A percentile compares a stretch with the other conserved stretches of the same genome.
These are phyloP conservation scores for Scleroderma citrinum DNA, from an alignment of 768 basidiomycete species.

Conservation along the genomic window DNA sequence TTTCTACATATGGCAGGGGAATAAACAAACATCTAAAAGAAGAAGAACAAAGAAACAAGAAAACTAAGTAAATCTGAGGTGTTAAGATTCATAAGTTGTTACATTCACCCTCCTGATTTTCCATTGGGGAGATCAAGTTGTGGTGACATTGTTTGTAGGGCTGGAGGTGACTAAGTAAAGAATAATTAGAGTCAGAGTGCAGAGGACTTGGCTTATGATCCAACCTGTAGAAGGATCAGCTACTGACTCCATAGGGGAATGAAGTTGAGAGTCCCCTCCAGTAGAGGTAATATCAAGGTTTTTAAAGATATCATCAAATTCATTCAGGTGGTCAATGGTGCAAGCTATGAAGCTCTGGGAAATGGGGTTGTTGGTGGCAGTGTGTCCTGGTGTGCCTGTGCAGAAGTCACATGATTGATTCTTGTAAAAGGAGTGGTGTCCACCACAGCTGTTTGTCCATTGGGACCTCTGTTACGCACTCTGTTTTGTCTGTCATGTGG, in stretches of 20 bases:
- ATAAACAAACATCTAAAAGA: neutral
- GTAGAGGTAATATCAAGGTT: neutral
- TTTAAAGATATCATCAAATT: neutral
- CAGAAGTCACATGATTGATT: neutral
- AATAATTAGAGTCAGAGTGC: neutral
- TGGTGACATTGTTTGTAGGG: neutral
- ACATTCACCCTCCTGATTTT: neutral
- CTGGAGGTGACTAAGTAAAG: neutral
- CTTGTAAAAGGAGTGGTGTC: neutral
- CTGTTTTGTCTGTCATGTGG: neutral
- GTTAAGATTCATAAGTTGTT: neutral
- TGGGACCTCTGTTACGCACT: neutral
- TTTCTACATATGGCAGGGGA: neutral
- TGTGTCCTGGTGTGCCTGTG: neutral
- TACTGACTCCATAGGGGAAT: neutral
- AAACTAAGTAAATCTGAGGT: neutral
- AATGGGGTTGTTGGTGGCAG: neutral
- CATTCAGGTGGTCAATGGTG: neutral
- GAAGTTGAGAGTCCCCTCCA: neutral
- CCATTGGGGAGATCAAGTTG: neutral
- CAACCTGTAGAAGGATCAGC: neutral
- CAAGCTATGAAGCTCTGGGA: neutral
- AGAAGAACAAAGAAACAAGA: neutral
- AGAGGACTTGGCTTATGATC: neutral
- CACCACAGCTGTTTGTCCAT: neutral